Conservation (phyloP, 75 land plant genomes). For the Pinus albicaulis region DNA sequence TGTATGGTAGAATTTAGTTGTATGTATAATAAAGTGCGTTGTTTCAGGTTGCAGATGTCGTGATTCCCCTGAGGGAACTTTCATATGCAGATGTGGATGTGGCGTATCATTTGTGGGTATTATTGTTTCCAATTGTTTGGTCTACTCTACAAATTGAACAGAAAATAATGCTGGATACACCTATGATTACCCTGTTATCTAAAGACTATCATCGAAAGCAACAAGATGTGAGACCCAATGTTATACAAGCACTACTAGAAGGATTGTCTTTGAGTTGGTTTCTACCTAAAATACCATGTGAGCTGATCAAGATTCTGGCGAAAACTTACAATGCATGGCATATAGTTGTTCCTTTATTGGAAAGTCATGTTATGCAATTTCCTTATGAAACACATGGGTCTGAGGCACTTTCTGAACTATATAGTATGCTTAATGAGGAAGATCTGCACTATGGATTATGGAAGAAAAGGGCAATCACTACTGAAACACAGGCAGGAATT, state of each 20-base stretch:
- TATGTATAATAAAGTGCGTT: neutral
- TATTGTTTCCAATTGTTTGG: constrained; percentile 98
- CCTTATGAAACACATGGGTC: constrained; percentile 74
- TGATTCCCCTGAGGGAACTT: constrained; percentile 79
- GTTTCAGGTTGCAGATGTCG: constrained; percentile 82
- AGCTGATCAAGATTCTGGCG: constrained; percentile 94
- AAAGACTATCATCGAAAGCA: constrained; percentile 95
- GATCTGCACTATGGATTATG: constrained; percentile 93
- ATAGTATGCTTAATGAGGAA: constrained; percentile 87
- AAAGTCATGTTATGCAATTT: constrained; percentile 93
- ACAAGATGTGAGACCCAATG: constrained; percentile 84
- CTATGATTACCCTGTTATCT: constrained; percentile 84
- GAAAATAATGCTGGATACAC: constrained; percentile 80
- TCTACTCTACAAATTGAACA: constrained; percentile 81
- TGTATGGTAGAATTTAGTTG: neutral
- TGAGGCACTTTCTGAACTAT: constrained; percentile 93
- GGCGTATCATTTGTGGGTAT: constrained; percentile 96
- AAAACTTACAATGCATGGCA: constrained; percentile 99
- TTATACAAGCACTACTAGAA: constrained; percentile 94
- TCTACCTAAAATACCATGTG: constrained; percentile 94
- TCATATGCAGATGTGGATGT: constrained; percentile 91
- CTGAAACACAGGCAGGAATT: constrained; percentile 89
- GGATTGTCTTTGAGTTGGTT: constrained; percentile 92
- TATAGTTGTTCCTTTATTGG: constrained; percentile 80
- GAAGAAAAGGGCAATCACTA: constrained; percentile 81